Evolutionary conservation across 331 rosid genomes (phyloP).

Genomic region (Spiraea crenata): DNA sequence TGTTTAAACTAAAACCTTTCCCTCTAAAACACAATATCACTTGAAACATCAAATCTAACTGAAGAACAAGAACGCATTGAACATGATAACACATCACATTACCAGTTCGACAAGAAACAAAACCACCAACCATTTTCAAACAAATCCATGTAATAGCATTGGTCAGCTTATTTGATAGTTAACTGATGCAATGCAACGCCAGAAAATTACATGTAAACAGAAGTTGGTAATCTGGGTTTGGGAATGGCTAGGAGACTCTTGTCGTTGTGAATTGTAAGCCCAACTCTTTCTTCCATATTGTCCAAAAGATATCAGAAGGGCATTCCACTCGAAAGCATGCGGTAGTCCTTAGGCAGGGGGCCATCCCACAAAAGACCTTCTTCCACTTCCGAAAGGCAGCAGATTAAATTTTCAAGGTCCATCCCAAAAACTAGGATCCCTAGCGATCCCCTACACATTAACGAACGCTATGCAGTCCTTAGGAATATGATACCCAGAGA

Average conservation of each 20-base stretch:
- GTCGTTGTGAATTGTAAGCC: background rate
- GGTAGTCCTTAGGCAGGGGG: background rate
- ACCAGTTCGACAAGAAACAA: too few relatives aligned
- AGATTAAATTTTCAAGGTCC: conserved; percentile 5
- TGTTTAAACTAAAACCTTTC: too few relatives aligned
- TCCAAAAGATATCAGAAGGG: background rate
- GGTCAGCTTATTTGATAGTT: background rate
- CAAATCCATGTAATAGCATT: background rate
- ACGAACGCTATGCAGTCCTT: background rate
- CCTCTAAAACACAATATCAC: too few relatives aligned
- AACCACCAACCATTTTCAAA: too few relatives aligned
- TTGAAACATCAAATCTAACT: too few relatives aligned
- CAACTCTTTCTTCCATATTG: background rate
- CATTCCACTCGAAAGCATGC: background rate
- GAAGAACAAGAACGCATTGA: too few relatives aligned
- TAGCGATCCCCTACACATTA: conserved; percentile 5
- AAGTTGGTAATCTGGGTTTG: background rate
- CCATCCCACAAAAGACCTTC: background rate
- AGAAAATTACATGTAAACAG: background rate
- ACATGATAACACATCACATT: too few relatives aligned
- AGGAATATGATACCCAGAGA: background rate
- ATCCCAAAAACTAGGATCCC: conserved; percentile 2
- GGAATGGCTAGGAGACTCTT: background rate
- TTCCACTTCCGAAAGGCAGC: background rate
- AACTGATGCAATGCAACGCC: background rate